Percentiles rank a stretch among this genome's conserved stretches.
Evolutionary conservation across 352 stramenopile genomes (phyloP).

Genomic region (Sclerospora graminicola): DNA sequence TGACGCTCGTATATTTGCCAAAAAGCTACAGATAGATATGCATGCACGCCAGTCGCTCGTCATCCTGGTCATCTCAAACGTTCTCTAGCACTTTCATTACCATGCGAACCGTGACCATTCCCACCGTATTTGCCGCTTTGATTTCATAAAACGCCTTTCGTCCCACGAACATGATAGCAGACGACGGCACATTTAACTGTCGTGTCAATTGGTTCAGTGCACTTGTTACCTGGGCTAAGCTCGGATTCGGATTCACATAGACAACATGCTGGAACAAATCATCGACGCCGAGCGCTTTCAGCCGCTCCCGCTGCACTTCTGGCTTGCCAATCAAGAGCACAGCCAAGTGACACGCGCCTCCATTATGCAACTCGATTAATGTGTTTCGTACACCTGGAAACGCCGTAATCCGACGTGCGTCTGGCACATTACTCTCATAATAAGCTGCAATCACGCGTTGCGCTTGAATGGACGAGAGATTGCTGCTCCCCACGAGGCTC

Average conservation of each 20-base stretch:
- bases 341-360: conserved; percentile 43
- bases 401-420: conserved; percentile 53
- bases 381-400: conserved; percentile 45
- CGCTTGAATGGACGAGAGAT: conserved; percentile 32
- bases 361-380: conserved; percentile 39
- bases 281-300: conserved; percentile 52
- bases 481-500: conserved; percentile 33
- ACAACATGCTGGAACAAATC: conserved; percentile 59
- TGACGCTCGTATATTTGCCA: conserved; percentile 76
- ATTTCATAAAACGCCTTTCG: conserved; percentile 84
- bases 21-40: conserved; percentile 37
- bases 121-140: conserved; percentile 72
- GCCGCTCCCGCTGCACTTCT: conserved; percentile 60
- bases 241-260: conserved; percentile 60
- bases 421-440: conserved; percentile 68
- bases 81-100: conserved; percentile 12
- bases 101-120: conserved; percentile 70
- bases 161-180: conserved; percentile 72
- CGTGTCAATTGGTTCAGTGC: conserved; percentile 66
- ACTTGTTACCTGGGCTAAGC: conserved; percentile 41
- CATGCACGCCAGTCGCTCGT: not conserved
- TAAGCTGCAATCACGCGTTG: conserved; percentile 61
- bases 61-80: not conserved
- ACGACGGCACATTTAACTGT: conserved; percentile 51
- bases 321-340: conserved; percentile 68